phyloP scores from a whole-genome alignment of 345 rosid genomes.

The Pseudoturritis turrita region DNA sequence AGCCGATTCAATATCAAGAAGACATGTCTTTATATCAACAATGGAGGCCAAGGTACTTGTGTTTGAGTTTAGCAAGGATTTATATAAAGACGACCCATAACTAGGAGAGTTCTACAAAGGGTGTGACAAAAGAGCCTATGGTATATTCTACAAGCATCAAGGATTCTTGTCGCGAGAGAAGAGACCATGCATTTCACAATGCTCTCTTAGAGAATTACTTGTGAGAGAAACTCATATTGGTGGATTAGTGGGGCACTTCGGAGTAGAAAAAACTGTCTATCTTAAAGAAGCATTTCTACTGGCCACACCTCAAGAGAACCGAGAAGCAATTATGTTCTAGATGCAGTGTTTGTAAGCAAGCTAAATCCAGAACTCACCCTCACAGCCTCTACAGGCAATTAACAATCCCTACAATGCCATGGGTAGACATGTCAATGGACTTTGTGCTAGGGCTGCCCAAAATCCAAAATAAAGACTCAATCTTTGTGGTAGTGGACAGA shows the following conservation, averaged over 20 bases:
- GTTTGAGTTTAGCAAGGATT: neutral
- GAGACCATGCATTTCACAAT: neutral
- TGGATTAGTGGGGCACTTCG: neutral
- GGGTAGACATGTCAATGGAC: no score
- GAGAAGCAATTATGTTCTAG: neutral
- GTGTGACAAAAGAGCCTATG: neutral
- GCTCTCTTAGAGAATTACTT: neutral
- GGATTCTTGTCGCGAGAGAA: neutral
- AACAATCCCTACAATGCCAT: no score
- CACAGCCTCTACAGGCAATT: neutral
- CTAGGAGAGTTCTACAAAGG: no score
- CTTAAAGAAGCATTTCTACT: neutral
- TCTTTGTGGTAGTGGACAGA: no score
- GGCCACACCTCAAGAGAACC: neutral
- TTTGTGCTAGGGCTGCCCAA: no score
- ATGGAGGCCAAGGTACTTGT: neutral
- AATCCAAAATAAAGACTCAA: no score
- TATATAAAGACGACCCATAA: neutral
- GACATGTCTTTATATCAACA: neutral
- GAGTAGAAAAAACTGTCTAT: neutral
- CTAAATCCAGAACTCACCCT: neutral
- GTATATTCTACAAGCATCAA: neutral
- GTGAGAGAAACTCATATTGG: neutral
- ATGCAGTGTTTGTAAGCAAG: neutral
- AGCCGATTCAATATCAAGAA: neutral